Conservation (phyloP, 805 yeast genomes). For the Candida sithepensis region DNA sequence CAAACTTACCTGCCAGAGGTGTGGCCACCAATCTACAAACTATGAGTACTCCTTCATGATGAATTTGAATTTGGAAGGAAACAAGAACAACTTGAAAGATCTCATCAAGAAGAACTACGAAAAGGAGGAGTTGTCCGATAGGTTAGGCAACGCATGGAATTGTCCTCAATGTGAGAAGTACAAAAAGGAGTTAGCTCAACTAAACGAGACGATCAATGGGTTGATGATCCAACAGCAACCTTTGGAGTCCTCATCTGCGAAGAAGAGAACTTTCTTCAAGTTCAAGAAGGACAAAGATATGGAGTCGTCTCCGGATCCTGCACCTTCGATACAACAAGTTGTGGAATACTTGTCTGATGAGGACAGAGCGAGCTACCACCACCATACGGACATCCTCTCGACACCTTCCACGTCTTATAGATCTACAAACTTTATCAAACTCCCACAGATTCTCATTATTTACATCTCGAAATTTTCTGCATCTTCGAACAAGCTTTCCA, state of each 20-base stretch:
- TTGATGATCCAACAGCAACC: not conserved
- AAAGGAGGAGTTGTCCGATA: slow-evolving; percentile 59
- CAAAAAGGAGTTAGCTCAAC: slow-evolving; percentile 16
- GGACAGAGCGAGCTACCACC: slow-evolving; percentile 21
- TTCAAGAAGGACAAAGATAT: slow-evolving; percentile 14
- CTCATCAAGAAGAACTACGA: slow-evolving; percentile 59
- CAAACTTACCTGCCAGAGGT: slow-evolving; percentile 56
- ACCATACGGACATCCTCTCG: slow-evolving; percentile 13
- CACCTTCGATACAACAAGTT: slow-evolving; percentile 1
- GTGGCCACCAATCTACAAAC: slow-evolving; percentile 57
- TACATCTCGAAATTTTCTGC: slow-evolving; percentile 31
- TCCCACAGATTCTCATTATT: slow-evolving; percentile 31
- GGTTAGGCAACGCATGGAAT: slow-evolving; percentile 75
- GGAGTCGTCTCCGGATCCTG: slow-evolving; percentile 2
- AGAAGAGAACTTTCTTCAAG: slow-evolving; percentile 30
- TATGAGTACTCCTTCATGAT: slow-evolving; percentile 38
- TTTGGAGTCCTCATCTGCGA: slow-evolving; percentile 22
- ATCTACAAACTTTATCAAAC: slow-evolving; percentile 30
- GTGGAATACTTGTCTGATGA: slow-evolving; percentile 14
- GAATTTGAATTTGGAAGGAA: slow-evolving; percentile 25
- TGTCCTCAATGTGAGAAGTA: slow-evolving; percentile 64
- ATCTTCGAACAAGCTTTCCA: slow-evolving; percentile 27
- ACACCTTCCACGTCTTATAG: slow-evolving; percentile 28
- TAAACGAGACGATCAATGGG: slow-evolving; percentile 8
- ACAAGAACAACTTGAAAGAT: slow-evolving; percentile 44